Evolutionary conservation across 306 rosid species (phyloP), one percentile per base, ranked within the genome.

Genomic region (Prunus mira): DNA sequence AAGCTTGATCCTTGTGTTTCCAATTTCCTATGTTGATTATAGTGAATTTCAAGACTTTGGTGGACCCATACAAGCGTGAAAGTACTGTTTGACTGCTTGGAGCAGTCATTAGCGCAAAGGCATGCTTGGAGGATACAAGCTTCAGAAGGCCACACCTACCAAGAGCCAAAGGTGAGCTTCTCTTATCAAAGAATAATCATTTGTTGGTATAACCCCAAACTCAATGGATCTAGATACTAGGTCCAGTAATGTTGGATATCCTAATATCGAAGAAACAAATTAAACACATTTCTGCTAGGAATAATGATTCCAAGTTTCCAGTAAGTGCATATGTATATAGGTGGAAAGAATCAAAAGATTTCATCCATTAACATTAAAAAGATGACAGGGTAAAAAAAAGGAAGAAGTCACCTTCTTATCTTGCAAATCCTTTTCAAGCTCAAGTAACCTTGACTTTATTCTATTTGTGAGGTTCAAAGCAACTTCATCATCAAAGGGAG

Each of bases 351-450:
- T 54, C 12, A n/a, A 32, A 32, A 24, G 27, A 52, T 28, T 19
- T 52, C 64, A 71, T 54, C 19, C 50, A 71, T 32, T 30, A 71
- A 12, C 11, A 51, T 10, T 20, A 38, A 32, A 34, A 18, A 8
- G 45, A 8, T 38, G 63, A 32, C 50, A 38, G 17, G 54, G 54
- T 22, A 41, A 55, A 18, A 57, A 57, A 22, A 22, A 17, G 14
- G 65, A 38, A 61, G 19, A 78, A 11, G 20, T 82, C 69, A 92
- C 98, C 96, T 88, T 95, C 84, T 89, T 92, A 74, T 89, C 90
- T 34, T 82, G 82, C 80, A 90, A 56, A 80, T 95, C 93, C 83
- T 84, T 95, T 72, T 85, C 93, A 55, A 92, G 93, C 88, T 89
- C 89, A 66, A 67, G 61, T 82, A 89, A 77, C 81, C 96, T 88